Conservation (phyloP, 495 filamentous ascomycete genomes). For the Penicillium cataractarum region DNA sequence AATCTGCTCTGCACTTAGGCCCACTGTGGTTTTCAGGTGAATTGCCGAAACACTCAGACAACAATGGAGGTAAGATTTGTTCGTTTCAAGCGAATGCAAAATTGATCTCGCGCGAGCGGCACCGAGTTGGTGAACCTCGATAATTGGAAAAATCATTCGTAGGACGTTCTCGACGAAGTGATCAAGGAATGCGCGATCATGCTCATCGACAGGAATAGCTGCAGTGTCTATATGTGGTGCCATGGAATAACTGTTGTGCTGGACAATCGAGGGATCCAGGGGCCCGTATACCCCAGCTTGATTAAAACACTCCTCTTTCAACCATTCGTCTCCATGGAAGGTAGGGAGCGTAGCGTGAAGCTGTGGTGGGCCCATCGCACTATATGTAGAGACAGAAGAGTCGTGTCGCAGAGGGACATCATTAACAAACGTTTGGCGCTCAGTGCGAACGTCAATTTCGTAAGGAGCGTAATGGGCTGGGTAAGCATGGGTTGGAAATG, state of each 20-base stretch:
- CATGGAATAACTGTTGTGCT: too few species aligned
- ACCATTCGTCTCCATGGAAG: conserved; percentile 75
- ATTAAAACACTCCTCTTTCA: conserved; percentile 71
- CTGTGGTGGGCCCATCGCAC: conserved; percentile 78
- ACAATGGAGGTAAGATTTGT: conserved; percentile 93
- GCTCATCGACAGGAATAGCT: conserved; percentile 90
- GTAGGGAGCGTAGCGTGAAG: conserved; percentile 63
- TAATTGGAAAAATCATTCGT: conserved; percentile 85
- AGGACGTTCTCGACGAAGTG: conserved; percentile 91
- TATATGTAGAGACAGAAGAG: conserved; percentile 85
- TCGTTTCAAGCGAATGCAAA: conserved; percentile 80
- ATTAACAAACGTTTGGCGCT: conserved; percentile 92
- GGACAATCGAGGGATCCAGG: too few species aligned
- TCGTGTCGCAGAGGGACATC: conserved; percentile 82
- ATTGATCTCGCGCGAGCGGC: conserved; percentile 77
- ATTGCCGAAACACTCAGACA: conserved; percentile 95
- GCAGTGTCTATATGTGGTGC: too few species aligned
- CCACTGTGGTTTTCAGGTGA: conserved; percentile 80
- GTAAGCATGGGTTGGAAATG: conserved; percentile 35
- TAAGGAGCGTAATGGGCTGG: conserved; percentile 65
- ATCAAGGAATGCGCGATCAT: conserved; percentile 82
- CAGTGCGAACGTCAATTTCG: conserved; percentile 94
- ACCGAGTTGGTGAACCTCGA: conserved; percentile 85
- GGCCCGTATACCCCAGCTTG: conserved; percentile 35
- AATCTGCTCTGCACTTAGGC: conserved; percentile 71